Conservation (phyloP, 345 rosid genomes). For the Eucalyptus brandiana region DNA sequence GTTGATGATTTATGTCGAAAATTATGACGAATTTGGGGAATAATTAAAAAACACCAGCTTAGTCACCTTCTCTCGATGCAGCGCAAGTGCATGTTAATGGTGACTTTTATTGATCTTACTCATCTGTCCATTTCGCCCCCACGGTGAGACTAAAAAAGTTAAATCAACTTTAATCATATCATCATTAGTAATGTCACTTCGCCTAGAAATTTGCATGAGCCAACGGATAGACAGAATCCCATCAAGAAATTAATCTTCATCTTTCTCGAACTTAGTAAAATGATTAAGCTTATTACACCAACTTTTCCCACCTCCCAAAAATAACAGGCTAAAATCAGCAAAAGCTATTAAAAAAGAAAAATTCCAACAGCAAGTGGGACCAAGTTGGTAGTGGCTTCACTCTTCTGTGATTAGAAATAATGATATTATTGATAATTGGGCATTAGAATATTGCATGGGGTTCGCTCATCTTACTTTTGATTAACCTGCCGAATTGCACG, state of each 20-base stretch:
- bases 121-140: not conserved
- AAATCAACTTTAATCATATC: not conserved
- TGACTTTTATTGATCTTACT: not conserved
- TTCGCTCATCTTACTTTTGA: not conserved
- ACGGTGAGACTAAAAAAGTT: not conserved
- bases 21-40: not conserved
- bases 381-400: not conserved
- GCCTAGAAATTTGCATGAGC: not conserved
- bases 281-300: not conserved
- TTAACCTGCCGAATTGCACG: not conserved
- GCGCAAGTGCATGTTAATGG: not conserved
- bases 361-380: not conserved
- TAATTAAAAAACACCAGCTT: not conserved
- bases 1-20: not conserved
- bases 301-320: not conserved
- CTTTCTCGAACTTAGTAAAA: not conserved
- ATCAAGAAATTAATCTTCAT: not conserved
- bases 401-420: not conserved
- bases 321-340: not conserved
- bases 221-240: not conserved
- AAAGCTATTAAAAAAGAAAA: not conserved
- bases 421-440: not conserved
- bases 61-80: not conserved
- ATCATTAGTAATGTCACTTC: not conserved
- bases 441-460: not conserved